Evolutionary conservation across 148 eudicot species (phyloP), one percentile per base, ranked within the genome.

Genomic region (Pharnaceum exiguum): DNA sequence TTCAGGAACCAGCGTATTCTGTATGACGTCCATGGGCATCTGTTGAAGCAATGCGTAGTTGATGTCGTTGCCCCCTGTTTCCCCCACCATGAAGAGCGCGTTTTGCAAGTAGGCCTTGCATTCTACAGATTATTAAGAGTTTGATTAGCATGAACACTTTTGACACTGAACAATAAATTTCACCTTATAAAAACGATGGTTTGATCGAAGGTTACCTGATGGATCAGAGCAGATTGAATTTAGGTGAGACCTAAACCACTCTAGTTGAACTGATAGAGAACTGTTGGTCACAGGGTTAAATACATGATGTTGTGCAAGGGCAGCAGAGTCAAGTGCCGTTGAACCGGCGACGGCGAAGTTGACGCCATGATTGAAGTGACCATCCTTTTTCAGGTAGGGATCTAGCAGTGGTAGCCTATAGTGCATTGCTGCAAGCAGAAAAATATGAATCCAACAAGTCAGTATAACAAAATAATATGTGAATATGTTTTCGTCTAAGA

Each of bases 61-160:
- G 36, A 50, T 52, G 49, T 72, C 76, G 44, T 72, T 72, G 26
- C 76, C 71, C 19, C 76, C 76, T 2, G 66, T 66, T 31, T 66
- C 76, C 46, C 76, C 76, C 51, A 66, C 23, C 18, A 72, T 16
- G 47, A 72, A 37, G 26, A 72, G 31, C 5, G 76, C 67, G 2
- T 36, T 60, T 27, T 33, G 3, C 17, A 66, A 54, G 36, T 51
- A 26, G 12, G 24, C 12, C 21, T 27, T 47, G 7, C 52, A 56
- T n/a, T n/a, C n/a, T n/a, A n/a, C n/a, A n/a, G n/a, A 23, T 23
- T 9, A 1, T 5, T 28, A n/a, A 26, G 10, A 18, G 16, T 1
- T 27, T 18, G 27, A 36, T 17, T 11, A 54, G n/a, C n/a, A n/a
- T n/a, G n/a, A n/a, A n/a, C n/a, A n/a, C n/a, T n/a, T n/a, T 21